These are phyloP conservation scores for Agaricus subrufescens DNA, from an alignment of 768 basidiomycete genomes.

Conservation along the genomic window DNA sequence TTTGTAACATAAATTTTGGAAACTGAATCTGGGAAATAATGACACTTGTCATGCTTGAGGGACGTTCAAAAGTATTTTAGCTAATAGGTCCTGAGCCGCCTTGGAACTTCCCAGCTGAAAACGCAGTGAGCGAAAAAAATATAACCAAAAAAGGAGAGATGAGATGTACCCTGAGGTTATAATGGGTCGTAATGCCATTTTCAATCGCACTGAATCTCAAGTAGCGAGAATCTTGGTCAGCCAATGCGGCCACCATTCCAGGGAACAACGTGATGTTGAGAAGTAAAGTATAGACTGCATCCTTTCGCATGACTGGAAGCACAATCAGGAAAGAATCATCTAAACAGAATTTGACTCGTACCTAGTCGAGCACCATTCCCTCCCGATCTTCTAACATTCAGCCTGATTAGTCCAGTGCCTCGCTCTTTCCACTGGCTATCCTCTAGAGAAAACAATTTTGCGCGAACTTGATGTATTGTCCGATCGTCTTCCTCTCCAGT, in stretches of 20 bases:
- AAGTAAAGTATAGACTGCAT: constrained; percentile 71
- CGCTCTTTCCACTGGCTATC: constrained; percentile 71
- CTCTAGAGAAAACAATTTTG: constrained; percentile 65
- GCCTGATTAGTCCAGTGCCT: constrained; percentile 64
- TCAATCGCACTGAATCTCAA: constrained; percentile 73
- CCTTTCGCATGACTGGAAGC: constrained; percentile 74
- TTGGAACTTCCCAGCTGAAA: constrained; percentile 61
- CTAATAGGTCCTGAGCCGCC: constrained; percentile 65
- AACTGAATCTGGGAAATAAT: not conserved
- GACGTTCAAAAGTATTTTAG: constrained; percentile 48
- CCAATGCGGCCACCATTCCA: constrained; percentile 70
- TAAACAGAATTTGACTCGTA: constrained; percentile 24
- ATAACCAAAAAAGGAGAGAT: constrained; percentile 12
- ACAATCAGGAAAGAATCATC: constrained; percentile 3
- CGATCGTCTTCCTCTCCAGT: constrained; percentile 85
- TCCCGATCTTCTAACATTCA: constrained; percentile 64
- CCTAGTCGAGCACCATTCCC: constrained; percentile 67
- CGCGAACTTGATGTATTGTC: constrained; percentile 70
- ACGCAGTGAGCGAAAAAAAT: constrained; percentile 2
- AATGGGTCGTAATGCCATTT: constrained; percentile 54
- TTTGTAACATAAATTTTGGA: constrained; percentile 8
- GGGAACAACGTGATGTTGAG: constrained; percentile 73
- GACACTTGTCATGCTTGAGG: constrained; percentile 28
- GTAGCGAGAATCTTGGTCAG: constrained; percentile 71
- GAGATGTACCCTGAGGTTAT: constrained; percentile 64